Evolutionary conservation across 139 green algal species (phyloP).

Genomic region (Cymbomonas tetramitiformis): DNA sequence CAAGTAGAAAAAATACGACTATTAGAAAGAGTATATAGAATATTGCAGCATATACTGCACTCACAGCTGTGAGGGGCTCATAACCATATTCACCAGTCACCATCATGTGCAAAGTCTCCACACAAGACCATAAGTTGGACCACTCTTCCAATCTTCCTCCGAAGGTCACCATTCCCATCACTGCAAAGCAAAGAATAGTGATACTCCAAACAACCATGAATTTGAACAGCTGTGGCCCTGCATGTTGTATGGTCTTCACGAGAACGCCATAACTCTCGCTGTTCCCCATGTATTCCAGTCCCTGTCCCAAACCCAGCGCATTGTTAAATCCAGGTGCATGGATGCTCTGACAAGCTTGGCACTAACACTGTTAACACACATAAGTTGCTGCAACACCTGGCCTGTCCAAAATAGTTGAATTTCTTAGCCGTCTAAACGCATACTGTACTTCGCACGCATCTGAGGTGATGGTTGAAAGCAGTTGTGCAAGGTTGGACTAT

Average conservation of each 20-base stretch:
- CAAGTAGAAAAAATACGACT: conserved; percentile 12
- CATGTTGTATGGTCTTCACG: conserved; percentile 3
- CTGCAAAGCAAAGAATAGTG: neutral
- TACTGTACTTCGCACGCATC: too few relatives aligned
- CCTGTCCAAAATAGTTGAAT: neutral
- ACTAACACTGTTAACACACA: neutral
- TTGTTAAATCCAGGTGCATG: neutral
- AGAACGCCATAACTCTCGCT: conserved; percentile 4
- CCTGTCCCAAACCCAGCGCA: neutral
- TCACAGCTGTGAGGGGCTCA: conserved; percentile 1
- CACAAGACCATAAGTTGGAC: neutral
- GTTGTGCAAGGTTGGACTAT: too few relatives aligned
- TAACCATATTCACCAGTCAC: conserved; percentile 7
- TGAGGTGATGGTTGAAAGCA: too few relatives aligned
- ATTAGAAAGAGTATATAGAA: conserved; percentile 9
- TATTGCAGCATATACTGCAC: neutral
- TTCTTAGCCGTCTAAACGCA: too few relatives aligned
- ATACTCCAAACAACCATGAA: conserved; percentile 1
- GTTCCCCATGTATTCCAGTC: conserved; percentile 2
- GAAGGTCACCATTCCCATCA: conserved; percentile 10
- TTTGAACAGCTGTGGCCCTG: neutral
- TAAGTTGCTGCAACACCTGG: neutral
- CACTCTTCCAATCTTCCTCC: conserved; percentile 1
- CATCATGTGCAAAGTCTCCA: conserved; percentile 3
- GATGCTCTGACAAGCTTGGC: too few relatives aligned